Evolutionary conservation across 257 asterid genomes (phyloP), one percentile per base, ranked within the genome.

Genomic region (Primulina huaijiensis): DNA sequence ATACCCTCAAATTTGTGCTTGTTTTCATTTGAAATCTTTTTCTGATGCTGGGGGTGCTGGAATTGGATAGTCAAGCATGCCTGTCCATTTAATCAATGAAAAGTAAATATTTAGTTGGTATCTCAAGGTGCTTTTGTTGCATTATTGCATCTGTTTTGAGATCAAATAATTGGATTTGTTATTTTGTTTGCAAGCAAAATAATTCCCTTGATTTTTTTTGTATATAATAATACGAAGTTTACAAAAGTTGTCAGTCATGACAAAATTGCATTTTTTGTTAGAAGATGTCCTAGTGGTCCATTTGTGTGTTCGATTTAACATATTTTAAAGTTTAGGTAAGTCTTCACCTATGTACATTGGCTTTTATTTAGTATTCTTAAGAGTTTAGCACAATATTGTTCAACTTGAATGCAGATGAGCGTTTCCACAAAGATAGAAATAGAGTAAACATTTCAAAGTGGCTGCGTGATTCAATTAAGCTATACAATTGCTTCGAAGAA

Each of bases 381-480:
- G 30, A 34, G 69, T 29, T 62, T 17, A 66, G 52, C 14, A 40
- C 38, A 64, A 43, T 34, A 34, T 69, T 66, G 59, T 30, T 73
- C 70, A 53, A 69, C 64, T 70, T 79, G 64, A 76, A 21, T 80
- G 80, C 87, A 93, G 99, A 93, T 78, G 96, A 91, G 82, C 96
- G 99, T 58, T 86, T 90, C 75, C 88, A 83, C 65, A 83, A 81
- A 75, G 96, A 85, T 53, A 84, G 96, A 81, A 93, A 87, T 77
- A 81, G 88, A 82, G 76, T 86, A 76, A 79, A 82, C 82, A 79
- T 90, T 67, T 93, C 99, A 70, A 93, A 89, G 87, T 93, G 99
- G 99, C 73, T 93, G 79, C 92, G 99, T 76, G 91, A 87, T 69
- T 89, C 97, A 25, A 81, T 93, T 74, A 86, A 81, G 79, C 85